Evolutionary conservation across 2,329 filamentous ascomycete genomes (phyloP).

Genomic region (Hypocreales sp.): DNA sequence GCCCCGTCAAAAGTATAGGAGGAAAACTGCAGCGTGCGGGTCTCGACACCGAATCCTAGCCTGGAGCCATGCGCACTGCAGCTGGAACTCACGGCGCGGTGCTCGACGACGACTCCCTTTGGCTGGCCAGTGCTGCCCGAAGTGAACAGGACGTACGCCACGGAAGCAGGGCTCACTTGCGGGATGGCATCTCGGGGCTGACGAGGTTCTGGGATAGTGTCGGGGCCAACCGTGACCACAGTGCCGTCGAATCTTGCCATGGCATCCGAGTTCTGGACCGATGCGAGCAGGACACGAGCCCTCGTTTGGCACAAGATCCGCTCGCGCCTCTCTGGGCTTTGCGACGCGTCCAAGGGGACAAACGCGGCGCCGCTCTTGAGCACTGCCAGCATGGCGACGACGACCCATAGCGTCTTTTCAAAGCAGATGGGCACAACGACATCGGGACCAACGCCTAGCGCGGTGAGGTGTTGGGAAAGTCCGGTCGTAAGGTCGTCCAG

Average conservation of each 20-base stretch:
- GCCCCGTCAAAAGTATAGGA: constrained; percentile 4
- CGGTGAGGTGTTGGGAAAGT: constrained; percentile 3
- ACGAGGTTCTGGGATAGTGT: background rate
- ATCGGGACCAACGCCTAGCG: background rate
- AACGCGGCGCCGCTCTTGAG: background rate
- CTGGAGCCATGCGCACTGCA: background rate
- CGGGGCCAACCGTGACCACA: background rate
- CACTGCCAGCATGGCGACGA: constrained; percentile 1
- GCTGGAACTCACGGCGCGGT: constrained; percentile 1
- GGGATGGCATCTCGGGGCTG: background rate
- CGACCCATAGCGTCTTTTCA: constrained; percentile 1
- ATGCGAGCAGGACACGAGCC: background rate
- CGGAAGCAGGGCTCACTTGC: background rate
- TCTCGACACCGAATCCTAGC: background rate
- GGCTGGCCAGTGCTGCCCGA: constrained; percentile 1
- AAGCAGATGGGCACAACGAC: constrained; percentile 1
- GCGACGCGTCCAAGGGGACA: background rate
- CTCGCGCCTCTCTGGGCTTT: constrained; percentile 1
- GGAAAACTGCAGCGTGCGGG: constrained; percentile 4
- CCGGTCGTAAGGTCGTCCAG: constrained; percentile 2
- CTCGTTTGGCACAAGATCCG: background rate
- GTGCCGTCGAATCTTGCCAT: no score
- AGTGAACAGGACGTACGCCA: constrained; percentile 1
- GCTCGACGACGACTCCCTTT: constrained; percentile 3
- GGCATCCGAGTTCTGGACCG: background rate